A percentile compares a stretch with the other conserved stretches of the same genome.
These are phyloP conservation scores for Colletotrichum euphorbiae DNA, from an alignment of 2,329 filamentous ascomycete genomes.

Conservation along the genomic window DNA sequence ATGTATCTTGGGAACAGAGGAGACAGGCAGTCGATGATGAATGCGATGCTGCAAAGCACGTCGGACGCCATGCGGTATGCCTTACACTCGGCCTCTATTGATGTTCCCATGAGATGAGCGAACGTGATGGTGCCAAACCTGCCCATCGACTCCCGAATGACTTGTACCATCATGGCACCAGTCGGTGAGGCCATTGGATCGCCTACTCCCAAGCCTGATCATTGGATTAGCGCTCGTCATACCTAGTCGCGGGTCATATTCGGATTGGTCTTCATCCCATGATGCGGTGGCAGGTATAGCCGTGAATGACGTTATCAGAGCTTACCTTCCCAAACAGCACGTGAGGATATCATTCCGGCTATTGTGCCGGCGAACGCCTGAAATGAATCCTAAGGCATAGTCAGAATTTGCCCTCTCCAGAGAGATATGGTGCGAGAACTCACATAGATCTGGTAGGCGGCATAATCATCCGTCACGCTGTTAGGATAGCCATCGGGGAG, in stretches of 20 bases:
- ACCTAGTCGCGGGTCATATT: not conserved
- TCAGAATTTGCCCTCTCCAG: not conserved
- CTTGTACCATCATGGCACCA: slow-evolving; percentile 33
- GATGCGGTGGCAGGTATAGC: not conserved
- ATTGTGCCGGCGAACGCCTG: slow-evolving; percentile 37
- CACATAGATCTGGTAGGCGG: slow-evolving; percentile 35
- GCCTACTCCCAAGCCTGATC: slow-evolving; percentile 25
- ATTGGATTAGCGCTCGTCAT: not conserved
- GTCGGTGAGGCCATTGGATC: slow-evolving; percentile 35
- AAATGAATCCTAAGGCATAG: slow-evolving; percentile 16
- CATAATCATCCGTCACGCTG: slow-evolving; percentile 36
- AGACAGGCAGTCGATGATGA: slow-evolving; percentile 33
- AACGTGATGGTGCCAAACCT: slow-evolving; percentile 35
- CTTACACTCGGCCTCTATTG: slow-evolving; percentile 37
- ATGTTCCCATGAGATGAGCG: slow-evolving; percentile 34
- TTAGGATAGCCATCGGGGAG: slow-evolving; percentile 34
- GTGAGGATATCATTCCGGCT: slow-evolving; percentile 38
- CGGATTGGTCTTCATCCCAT: slow-evolving; percentile 14
- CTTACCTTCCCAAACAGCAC: slow-evolving; percentile 37
- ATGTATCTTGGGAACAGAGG: slow-evolving; percentile 14
- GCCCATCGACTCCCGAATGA: slow-evolving; percentile 35
- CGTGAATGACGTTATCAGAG: not conserved
- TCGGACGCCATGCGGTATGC: slow-evolving; percentile 31
- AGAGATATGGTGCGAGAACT: not conserved
- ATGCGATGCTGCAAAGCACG: slow-evolving; percentile 17